These are phyloP conservation scores for Kockiozyma suomiensis DNA, from an alignment of 805 yeast species.

Conservation along the genomic window DNA sequence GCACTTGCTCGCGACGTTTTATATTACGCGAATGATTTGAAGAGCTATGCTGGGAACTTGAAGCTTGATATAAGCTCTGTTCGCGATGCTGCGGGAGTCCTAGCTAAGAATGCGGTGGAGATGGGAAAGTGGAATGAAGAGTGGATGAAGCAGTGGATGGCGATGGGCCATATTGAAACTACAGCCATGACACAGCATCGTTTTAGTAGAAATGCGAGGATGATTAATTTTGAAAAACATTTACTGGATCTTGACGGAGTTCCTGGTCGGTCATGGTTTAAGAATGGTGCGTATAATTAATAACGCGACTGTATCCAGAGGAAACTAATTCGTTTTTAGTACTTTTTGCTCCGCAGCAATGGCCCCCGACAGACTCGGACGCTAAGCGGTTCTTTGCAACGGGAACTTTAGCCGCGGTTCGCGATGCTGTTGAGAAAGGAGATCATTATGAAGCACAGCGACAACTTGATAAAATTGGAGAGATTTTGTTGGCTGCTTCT, in stretches of 20 bases:
- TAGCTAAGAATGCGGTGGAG: constrained; percentile 41
- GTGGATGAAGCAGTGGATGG: constrained; percentile 45
- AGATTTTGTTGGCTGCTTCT: constrained; percentile 16
- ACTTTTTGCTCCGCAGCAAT: constrained; percentile 63
- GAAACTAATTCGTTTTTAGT: constrained; percentile 3
- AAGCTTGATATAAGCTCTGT: constrained; percentile 31
- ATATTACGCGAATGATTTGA: constrained; percentile 16
- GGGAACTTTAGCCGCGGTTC: constrained; percentile 67
- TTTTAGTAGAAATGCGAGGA: constrained; percentile 47
- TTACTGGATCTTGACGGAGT: constrained; percentile 53
- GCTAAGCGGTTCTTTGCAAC: constrained; percentile 17
- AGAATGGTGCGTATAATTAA: constrained; percentile 52
- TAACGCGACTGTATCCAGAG: background rate
- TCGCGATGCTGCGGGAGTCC: constrained; percentile 31
- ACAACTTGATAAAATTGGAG: constrained; percentile 19
- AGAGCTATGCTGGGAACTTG: constrained; percentile 11
- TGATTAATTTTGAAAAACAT: constrained; percentile 45
- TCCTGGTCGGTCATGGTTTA: constrained; percentile 57
- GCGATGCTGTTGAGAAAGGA: constrained; percentile 61
- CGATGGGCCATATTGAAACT: constrained; percentile 46
- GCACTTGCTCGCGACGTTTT: constrained; percentile 46
- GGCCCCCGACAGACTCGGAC: constrained; percentile 53
- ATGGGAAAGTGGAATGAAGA: constrained; percentile 48
- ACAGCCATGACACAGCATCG: constrained; percentile 30
- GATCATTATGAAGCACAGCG: constrained; percentile 58